Evolutionary conservation across 768 basidiomycete species (phyloP).

Genomic region (Cystobasidium tubakii): DNA sequence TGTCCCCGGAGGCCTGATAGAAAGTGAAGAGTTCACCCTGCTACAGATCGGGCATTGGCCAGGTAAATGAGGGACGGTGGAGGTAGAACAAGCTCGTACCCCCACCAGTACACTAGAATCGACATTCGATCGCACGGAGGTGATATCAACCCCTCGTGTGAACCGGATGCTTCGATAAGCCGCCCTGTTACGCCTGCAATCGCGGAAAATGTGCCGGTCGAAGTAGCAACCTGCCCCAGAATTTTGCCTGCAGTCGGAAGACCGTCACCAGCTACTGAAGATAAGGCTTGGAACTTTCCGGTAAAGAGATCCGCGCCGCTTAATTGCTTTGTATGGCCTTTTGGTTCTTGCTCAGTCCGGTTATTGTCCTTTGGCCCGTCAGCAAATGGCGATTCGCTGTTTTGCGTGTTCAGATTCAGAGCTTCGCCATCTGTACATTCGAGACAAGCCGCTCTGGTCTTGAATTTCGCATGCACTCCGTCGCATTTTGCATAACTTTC

Average conservation of each 20-base stretch:
- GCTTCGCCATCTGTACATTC: constrained; percentile 16
- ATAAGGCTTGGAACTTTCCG: constrained; percentile 2
- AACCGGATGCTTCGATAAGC: constrained; percentile 21
- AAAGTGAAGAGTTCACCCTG: constrained; percentile 45
- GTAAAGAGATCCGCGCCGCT: background rate
- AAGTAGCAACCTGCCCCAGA: constrained; percentile 13
- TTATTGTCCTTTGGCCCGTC: background rate
- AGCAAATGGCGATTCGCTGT: background rate
- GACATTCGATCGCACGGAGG: constrained; percentile 39
- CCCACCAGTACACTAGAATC: constrained; percentile 56
- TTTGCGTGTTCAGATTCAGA: background rate
- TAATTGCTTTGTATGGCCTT: background rate
- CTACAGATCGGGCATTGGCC: constrained; percentile 59
- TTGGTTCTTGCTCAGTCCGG: background rate
- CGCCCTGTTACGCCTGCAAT: constrained; percentile 20
- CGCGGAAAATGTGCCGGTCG: constrained; percentile 26
- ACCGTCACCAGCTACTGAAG: background rate
- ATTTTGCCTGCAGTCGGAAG: constrained; percentile 24
- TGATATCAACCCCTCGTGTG: constrained; percentile 15
- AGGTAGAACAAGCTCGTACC: constrained; percentile 70
- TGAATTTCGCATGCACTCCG: background rate
- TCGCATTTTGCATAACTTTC: background rate
- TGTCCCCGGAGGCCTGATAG: background rate
- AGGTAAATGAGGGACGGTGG: constrained; percentile 63
- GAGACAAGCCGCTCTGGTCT: constrained; percentile 7